Conservation (phyloP, 2,329 filamentous ascomycete species). For the Claviceps cyperi region DNA sequence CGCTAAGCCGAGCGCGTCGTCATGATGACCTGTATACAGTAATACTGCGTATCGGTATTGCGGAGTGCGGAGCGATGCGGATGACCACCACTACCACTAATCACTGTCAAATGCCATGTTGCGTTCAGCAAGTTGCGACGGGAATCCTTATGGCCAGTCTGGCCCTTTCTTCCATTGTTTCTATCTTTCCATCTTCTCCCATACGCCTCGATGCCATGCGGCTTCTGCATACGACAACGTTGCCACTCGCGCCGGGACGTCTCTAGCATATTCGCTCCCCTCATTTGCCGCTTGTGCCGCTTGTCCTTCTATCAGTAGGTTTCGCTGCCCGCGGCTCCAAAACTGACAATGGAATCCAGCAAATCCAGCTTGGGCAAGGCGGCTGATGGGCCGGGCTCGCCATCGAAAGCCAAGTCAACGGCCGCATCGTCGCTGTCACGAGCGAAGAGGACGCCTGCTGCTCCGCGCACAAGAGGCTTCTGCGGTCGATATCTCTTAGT, state of each 20-base stretch:
- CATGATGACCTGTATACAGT: too few relatives aligned
- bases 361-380: not conserved
- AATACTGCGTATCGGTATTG: too few relatives aligned
- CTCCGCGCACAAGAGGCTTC: not conserved
- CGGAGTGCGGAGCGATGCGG: not conserved
- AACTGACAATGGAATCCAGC: conserved; percentile 5
- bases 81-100: not conserved
- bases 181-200: not conserved
- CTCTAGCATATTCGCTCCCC: not conserved
- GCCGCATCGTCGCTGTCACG: not conserved
- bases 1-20: too few relatives aligned
- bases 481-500: conserved; percentile 6
- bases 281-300: not conserved
- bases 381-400: not conserved
- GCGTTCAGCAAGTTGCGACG: not conserved
- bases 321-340: not conserved
- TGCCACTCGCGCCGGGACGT: not conserved
- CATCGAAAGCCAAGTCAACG: not conserved
- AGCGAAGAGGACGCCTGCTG: not conserved
- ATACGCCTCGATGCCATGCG: not conserved
- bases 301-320: not conserved
- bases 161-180: not conserved
- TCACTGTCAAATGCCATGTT: not conserved
- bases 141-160: not conserved
- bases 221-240: not conserved